Evolutionary conservation across 805 yeast species (phyloP).

Genomic region (Candida wancherniae): DNA sequence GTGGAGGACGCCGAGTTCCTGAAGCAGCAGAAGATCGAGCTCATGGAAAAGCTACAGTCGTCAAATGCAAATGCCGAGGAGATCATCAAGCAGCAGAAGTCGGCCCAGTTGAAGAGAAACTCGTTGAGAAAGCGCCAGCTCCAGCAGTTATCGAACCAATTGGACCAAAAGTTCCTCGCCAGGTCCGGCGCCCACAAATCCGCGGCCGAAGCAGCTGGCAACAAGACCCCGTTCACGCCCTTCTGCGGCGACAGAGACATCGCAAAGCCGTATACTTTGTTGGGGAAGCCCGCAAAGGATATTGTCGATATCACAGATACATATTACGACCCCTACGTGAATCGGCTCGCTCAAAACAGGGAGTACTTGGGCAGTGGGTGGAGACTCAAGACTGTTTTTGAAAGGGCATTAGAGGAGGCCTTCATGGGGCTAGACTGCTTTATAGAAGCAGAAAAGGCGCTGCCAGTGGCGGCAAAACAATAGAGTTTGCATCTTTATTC

Average conservation of each 20-base stretch:
- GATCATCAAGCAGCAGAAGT: conserved; percentile 35
- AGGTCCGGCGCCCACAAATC: too few relatives aligned
- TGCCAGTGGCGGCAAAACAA: too few relatives aligned
- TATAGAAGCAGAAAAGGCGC: conserved; percentile 43
- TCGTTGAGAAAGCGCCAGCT: conserved; percentile 60
- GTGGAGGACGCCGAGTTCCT: conserved; percentile 37
- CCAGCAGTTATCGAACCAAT: conserved; percentile 55
- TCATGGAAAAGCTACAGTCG: conserved; percentile 35
- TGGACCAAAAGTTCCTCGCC: conserved; percentile 35
- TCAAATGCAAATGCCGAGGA: conserved; percentile 35
- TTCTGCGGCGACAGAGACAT: conserved; percentile 82
- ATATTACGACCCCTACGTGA: conserved; percentile 43
- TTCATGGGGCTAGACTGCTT: conserved; percentile 85
- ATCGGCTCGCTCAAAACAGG: conserved; percentile 48
- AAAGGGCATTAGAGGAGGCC: conserved; percentile 79
- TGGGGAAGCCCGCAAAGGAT: conserved; percentile 23
- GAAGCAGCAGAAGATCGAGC: conserved; percentile 38
- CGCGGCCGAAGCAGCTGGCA: conserved; percentile 20
- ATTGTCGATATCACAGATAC: conserved; percentile 37
- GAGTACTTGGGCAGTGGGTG: conserved; percentile 86
- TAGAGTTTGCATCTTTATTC: too few relatives aligned
- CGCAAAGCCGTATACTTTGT: conserved; percentile 46
- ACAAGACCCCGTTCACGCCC: conserved; percentile 75
- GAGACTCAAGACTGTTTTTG: conserved; percentile 62
- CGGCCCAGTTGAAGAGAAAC: conserved; percentile 50